Percentiles rank a stretch among this genome's conserved stretches.
Conservation (phyloP, 208 protist genomes). For the Leishmania tarentolae region DNA sequence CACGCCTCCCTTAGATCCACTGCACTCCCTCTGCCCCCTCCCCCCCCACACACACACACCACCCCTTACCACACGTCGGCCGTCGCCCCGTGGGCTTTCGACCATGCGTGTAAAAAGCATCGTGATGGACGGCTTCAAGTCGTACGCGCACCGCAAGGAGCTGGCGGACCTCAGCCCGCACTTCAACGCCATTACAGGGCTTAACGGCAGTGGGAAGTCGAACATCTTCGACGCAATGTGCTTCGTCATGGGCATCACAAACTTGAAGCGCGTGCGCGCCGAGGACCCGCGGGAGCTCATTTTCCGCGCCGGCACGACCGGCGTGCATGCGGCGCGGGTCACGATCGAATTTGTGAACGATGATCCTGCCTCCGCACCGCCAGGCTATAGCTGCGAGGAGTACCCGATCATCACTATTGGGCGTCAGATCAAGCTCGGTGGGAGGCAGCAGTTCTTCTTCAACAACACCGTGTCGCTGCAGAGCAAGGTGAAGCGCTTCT, state of each 20-base stretch:
- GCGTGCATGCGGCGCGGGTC: slow-evolving; percentile 99
- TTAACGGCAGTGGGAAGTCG: slow-evolving; percentile 99
- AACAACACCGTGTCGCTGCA: slow-evolving; percentile 98
- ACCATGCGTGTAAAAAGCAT: slow-evolving; percentile 99
- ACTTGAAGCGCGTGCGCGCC: slow-evolving; percentile 97
- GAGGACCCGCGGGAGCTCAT: slow-evolving; percentile 98
- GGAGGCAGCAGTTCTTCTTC: slow-evolving; percentile 99
- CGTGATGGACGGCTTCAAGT: slow-evolving; percentile 99
- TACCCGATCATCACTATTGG: slow-evolving; percentile 97
- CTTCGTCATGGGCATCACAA: slow-evolving; percentile 99
- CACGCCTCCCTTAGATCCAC: neutral
- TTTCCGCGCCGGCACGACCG: slow-evolving; percentile 99
- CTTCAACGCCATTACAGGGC: slow-evolving; percentile 99
- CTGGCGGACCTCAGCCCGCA: slow-evolving; percentile 96
- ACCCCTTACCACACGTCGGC: neutral
- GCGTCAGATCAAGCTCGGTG: slow-evolving; percentile 96
- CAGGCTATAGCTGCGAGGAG: slow-evolving; percentile 97
- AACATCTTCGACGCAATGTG: slow-evolving; percentile 99
- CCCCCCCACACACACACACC: neutral
- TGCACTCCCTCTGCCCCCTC: neutral
- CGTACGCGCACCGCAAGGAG: slow-evolving; percentile 97
- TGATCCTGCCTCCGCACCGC: slow-evolving; percentile 94
- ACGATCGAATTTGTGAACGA: slow-evolving; percentile 99
- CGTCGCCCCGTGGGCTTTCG: neutral
- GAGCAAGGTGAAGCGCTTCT: slow-evolving; percentile 98